Conservation (phyloP, 2,329 filamentous ascomycete species). For the Phialocephala subalpina region DNA sequence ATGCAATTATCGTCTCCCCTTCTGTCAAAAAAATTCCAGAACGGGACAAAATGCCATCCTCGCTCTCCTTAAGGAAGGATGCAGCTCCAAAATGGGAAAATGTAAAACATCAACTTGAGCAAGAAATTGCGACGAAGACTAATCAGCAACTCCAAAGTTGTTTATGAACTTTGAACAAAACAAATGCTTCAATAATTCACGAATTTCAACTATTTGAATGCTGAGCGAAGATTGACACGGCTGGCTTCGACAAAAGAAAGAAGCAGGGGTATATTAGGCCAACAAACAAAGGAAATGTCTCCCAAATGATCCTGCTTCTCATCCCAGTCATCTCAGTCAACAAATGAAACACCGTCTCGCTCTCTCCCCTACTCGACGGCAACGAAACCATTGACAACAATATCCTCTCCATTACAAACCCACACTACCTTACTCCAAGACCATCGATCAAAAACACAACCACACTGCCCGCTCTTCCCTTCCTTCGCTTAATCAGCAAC, state of each 20-base stretch:
- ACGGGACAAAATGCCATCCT: too few relatives aligned
- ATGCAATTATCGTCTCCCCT: too few relatives aligned
- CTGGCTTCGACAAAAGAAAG: slow-evolving; percentile 18
- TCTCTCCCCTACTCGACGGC: background rate
- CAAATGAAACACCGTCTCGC: background rate
- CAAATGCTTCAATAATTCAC: too few relatives aligned
- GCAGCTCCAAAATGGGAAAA: too few relatives aligned
- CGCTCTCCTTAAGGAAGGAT: too few relatives aligned
- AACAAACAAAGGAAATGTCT: slow-evolving; percentile 24
- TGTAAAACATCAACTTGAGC: too few relatives aligned
- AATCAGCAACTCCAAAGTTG: too few relatives aligned
- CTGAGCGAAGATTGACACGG: background rate
- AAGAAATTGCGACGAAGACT: too few relatives aligned
- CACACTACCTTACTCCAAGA: background rate
- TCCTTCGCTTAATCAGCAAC: background rate
- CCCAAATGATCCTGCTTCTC: background rate
- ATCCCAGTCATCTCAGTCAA: background rate
- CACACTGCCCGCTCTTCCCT: background rate
- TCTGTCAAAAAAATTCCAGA: too few relatives aligned
- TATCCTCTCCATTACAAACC: background rate
- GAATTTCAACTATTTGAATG: too few relatives aligned
- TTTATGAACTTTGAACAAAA: too few relatives aligned
- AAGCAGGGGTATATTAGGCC: slow-evolving; percentile 26
- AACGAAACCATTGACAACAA: background rate
- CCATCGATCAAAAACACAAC: background rate